Evolutionary conservation across 768 basidiomycete species (phyloP).

Genomic region (Lactifluus hygrophoroides): DNA sequence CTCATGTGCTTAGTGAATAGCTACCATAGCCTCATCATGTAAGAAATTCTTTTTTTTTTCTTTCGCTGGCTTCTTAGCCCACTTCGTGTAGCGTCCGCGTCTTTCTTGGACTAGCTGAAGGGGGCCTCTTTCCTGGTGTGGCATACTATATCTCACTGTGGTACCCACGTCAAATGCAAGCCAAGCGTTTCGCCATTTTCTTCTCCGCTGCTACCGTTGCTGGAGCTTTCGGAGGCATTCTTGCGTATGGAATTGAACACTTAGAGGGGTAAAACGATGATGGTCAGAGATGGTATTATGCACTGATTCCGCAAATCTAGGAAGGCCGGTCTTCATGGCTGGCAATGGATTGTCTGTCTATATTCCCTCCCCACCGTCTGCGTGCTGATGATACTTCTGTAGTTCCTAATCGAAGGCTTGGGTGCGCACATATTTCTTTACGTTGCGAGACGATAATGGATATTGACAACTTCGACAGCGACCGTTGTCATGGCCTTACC

Average conservation of each 20-base stretch:
- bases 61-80: background rate
- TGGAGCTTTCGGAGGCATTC: slow-evolving; percentile 41
- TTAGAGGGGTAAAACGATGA: slow-evolving; percentile 33
- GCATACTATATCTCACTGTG: slow-evolving; percentile 45
- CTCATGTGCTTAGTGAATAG: slow-evolving; percentile 33
- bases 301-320: slow-evolving; percentile 11
- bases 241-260: slow-evolving; percentile 38
- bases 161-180: slow-evolving; percentile 53
- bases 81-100: slow-evolving; percentile 28
- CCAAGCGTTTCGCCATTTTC: slow-evolving; percentile 51
- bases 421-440: slow-evolving; percentile 10
- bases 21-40: slow-evolving; percentile 28
- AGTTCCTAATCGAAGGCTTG: slow-evolving; percentile 43
- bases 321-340: slow-evolving; percentile 29
- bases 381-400: background rate
- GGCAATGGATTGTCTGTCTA: slow-evolving; percentile 42
- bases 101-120: slow-evolving; percentile 41
- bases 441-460: background rate
- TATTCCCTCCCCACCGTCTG: background rate
- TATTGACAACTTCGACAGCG: background rate
- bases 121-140: slow-evolving; percentile 34
- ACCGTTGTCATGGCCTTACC: slow-evolving; percentile 32
- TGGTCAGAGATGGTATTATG: background rate
- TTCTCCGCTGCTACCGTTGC: slow-evolving; percentile 53
- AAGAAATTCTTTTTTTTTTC: slow-evolving; percentile 15